Base-by-base conservation (phyloP, 768 basidiomycete species). In the Collybia mongolica region DNA sequence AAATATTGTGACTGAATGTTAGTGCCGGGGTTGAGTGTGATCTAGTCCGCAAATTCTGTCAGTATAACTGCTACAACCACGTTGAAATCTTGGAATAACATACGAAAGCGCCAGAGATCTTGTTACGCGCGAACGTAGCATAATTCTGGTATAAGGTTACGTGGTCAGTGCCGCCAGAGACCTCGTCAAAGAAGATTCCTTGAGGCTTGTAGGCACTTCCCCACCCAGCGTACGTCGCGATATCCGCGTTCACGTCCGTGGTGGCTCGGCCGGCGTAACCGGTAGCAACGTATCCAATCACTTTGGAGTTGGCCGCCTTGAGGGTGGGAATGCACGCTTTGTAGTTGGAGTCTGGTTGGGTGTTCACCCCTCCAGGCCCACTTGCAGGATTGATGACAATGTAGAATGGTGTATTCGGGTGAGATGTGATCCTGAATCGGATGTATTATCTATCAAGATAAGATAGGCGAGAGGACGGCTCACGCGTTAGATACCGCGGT, bases 171-270 rank as follows among this genome's bases (percentile, higher is more conserved):
- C 48, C 48, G 2, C 57, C 59, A 6, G 56, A 45, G 2, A 61
- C 65, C 51, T 73, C 61, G 41, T 73, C 70, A 54, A 71, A 69
- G 53, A 72, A 72, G 17, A 73, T 68, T 1, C 71, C 70, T 17
- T 65, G 57, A 0, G 58, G 60, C 8, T 57, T 47, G 49, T 71
- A 72, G 1, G 64, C 47, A 8, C 54, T 46, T 0, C 49, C 46
- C 71, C 71, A 72, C 1, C 53, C 48, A 4, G 50, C 53, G 44
- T 72, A 73, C 5, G 65, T 67, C 23, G 60, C 38, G 29, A 72
- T 57, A 24, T 71, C 68, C 5, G 53, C 39, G 14, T 19, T 54
- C 9, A 73, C 64, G 17, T 44, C 53, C 2, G 60, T 39, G n/a
- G 52, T 44, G 17, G 43, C 44, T 7, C 65, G 62, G 5, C 18